Percentiles rank a stretch among this genome's conserved stretches.
Conservation (phyloP, 495 filamentous ascomycete genomes). For the Pyronema domesticum region DNA sequence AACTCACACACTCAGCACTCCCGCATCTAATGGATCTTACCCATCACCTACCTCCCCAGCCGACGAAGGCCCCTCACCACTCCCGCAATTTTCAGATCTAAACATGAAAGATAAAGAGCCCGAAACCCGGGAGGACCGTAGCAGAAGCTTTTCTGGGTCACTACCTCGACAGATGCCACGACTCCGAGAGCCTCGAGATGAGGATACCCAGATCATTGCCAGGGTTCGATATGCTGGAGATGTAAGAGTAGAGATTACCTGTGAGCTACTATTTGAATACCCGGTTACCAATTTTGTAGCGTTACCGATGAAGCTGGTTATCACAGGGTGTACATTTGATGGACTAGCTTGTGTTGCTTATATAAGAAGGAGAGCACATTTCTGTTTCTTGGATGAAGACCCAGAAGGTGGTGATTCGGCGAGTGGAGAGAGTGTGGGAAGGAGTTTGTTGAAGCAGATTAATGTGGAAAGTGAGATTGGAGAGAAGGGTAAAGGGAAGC, state of each 20-base stretch:
- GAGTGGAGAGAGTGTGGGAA: slow-evolving; percentile 31
- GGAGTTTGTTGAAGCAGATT: slow-evolving; percentile 58
- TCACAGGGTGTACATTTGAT: slow-evolving; percentile 87
- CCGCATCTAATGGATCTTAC: background rate
- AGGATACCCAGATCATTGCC: slow-evolving; percentile 77
- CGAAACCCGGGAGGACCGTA: too few species aligned
- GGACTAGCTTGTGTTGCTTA: slow-evolving; percentile 82
- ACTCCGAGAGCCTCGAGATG: slow-evolving; percentile 32
- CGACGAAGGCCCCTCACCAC: background rate
- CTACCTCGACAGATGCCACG: slow-evolving; percentile 6
- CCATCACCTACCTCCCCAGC: background rate
- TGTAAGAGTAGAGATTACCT: slow-evolving; percentile 68
- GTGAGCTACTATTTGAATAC: slow-evolving; percentile 90
- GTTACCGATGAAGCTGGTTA: slow-evolving; percentile 75
- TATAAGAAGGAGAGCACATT: slow-evolving; percentile 65
- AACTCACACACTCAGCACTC: background rate
- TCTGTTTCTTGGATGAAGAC: slow-evolving; percentile 87
- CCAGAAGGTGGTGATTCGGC: slow-evolving; percentile 33
- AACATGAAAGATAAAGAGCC: background rate
- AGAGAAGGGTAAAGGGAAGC: slow-evolving; percentile 71
- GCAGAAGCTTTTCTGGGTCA: background rate
- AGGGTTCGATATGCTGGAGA: slow-evolving; percentile 77
- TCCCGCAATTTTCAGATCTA: background rate
- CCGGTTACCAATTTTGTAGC: slow-evolving; percentile 94
- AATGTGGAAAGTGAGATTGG: slow-evolving; percentile 95